phyloP scores from a whole-genome alignment of 352 stramenopile genomes.

The Pythium sukuiense region DNA sequence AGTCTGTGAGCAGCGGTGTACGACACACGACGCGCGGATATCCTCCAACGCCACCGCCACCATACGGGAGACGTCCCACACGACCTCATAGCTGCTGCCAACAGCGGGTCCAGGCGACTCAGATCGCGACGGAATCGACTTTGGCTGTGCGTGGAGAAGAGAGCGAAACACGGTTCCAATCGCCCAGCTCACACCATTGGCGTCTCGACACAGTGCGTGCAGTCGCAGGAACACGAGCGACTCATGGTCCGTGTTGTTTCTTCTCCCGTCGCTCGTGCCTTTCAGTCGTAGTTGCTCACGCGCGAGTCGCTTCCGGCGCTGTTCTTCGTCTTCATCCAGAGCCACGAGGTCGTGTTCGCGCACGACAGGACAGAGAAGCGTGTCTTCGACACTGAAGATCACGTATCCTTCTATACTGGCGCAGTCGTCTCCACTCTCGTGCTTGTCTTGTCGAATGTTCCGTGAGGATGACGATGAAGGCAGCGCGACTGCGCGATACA shows the following conservation, averaged over 20 bases:
- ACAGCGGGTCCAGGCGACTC: background rate
- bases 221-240: conserved; percentile 18
- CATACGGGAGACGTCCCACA: conserved; percentile 15
- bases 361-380: conserved; percentile 21
- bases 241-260: no score
- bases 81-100: conserved; percentile 15
- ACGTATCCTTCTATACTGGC: conserved; percentile 19
- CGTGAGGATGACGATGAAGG: background rate
- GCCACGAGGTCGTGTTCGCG: conserved; percentile 24
- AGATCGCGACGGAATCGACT: background rate
- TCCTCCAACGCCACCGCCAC: conserved; percentile 24
- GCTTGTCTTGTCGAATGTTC: background rate
- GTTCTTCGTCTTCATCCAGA: conserved; percentile 13
- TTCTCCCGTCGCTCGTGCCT: background rate
- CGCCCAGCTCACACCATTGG: conserved; percentile 18
- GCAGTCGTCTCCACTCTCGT: background rate
- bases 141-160: background rate
- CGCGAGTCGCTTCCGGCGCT: conserved; percentile 2
- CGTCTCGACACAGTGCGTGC: conserved; percentile 20
- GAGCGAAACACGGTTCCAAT: conserved; percentile 20
- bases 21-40: conserved; percentile 12
- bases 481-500: conserved; percentile 19
- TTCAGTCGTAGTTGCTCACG: background rate
- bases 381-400: conserved; percentile 25
- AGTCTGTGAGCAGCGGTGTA: conserved; percentile 15